Percentiles rank a stretch among this genome's conserved stretches.
These are phyloP conservation scores for Oryza australiensis DNA, from an alignment of 176 grass and related monocot species.

Conservation along the genomic window DNA sequence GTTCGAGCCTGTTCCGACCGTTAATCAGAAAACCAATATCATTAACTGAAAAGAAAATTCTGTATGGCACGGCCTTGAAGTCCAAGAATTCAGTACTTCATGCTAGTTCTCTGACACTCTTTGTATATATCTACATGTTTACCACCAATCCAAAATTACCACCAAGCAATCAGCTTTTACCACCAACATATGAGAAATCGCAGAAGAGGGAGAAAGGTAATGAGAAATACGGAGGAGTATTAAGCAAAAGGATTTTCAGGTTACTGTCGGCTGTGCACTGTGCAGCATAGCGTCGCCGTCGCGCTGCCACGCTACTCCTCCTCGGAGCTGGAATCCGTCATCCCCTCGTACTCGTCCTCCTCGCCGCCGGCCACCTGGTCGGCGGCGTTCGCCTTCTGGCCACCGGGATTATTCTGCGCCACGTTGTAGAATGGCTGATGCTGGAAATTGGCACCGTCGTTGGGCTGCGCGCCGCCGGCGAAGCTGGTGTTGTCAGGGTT, in stretches of 20 bases:
- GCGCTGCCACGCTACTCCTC: constrained; percentile 33
- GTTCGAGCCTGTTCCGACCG: too few relatives aligned
- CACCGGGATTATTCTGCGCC: constrained; percentile 20
- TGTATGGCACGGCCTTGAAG: too few relatives aligned
- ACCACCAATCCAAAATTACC: not conserved
- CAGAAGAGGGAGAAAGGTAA: not conserved
- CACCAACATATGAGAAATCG: not conserved
- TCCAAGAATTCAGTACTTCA: too few relatives aligned
- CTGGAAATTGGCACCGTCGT: constrained; percentile 22
- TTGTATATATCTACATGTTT: not conserved
- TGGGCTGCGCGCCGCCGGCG: constrained; percentile 19
- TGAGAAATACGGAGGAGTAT: not conserved
- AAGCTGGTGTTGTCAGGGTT: constrained; percentile 55
- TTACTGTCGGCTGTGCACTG: not conserved
- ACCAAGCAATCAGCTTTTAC: not conserved
- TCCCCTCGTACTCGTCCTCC: constrained; percentile 43
- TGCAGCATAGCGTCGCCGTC: not conserved
- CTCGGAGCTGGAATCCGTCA: constrained; percentile 57
- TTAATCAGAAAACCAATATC: too few relatives aligned
- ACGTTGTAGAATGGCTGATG: constrained; percentile 3
- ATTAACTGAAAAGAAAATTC: too few relatives aligned
- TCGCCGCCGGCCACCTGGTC: constrained; percentile 12
- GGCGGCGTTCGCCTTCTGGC: not conserved
- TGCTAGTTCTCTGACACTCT: too few relatives aligned
- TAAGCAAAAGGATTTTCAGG: not conserved